Evolutionary conservation across 768 basidiomycete species (phyloP).

Genomic region (Megacollybia marginata): DNA sequence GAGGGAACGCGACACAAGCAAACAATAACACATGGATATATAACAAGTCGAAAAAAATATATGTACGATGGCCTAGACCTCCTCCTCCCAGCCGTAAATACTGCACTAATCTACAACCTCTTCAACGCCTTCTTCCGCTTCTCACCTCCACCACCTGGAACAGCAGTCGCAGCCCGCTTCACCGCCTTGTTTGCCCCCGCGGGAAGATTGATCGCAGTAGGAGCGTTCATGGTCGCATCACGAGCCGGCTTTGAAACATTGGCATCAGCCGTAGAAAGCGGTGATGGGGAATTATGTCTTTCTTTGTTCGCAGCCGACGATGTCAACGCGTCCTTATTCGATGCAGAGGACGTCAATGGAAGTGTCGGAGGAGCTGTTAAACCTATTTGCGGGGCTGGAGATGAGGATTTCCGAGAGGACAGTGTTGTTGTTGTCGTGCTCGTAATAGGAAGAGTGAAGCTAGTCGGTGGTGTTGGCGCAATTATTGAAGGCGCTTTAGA

Average conservation of each 20-base stretch:
- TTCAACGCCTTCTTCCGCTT: constrained; percentile 89
- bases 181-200: constrained; percentile 49
- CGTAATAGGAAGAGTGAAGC: constrained; percentile 32
- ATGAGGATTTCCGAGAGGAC: constrained; percentile 29
- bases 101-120: constrained; percentile 20
- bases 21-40: too few species aligned
- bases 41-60: too few species aligned
- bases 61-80: too few species aligned
- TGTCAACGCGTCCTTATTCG: constrained; percentile 25
- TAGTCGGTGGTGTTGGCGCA: constrained; percentile 13
- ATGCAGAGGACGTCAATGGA: constrained; percentile 31
- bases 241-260: constrained; percentile 42
- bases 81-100: too few species aligned
- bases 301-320: constrained; percentile 34
- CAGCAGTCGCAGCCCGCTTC: constrained; percentile 57
- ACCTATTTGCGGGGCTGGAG: constrained; percentile 31
- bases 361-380: constrained; percentile 32
- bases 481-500: constrained; percentile 15
- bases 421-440: constrained; percentile 8
- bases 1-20: too few species aligned
- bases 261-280: constrained; percentile 63
- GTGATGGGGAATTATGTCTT: constrained; percentile 60
- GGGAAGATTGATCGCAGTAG: constrained; percentile 21
- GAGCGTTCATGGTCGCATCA: constrained; percentile 24
- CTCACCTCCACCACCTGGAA: constrained; percentile 49